Evolutionary conservation across 345 rosid species (phyloP).

Genomic region (Jatropha curcas): DNA sequence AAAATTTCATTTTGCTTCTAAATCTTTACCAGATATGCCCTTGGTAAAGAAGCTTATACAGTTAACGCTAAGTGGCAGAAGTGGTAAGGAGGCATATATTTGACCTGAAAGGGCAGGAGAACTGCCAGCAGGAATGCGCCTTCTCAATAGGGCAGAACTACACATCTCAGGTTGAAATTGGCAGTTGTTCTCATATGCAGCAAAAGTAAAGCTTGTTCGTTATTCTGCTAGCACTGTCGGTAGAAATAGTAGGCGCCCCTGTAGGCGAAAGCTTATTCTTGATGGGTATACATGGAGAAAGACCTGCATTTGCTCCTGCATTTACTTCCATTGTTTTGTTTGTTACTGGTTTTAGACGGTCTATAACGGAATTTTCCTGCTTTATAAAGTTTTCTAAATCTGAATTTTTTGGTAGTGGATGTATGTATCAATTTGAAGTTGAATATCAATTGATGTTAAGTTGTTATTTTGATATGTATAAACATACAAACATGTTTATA

Average conservation of each 20-base stretch:
- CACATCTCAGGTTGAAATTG: slow-evolving; percentile 34
- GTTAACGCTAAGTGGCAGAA: no score
- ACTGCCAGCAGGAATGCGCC: slow-evolving; percentile 24
- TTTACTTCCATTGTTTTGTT: neutral
- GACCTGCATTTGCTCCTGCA: neutral
- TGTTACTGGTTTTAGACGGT: neutral
- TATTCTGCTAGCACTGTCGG: no score
- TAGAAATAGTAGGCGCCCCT: no score
- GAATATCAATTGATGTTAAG: neutral
- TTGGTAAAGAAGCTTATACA: slow-evolving; percentile 32
- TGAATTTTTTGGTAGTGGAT: neutral
- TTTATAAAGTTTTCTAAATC: neutral
- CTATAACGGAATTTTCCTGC: no score
- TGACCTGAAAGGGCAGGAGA: slow-evolving; percentile 35
- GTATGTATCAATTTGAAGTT: neutral
- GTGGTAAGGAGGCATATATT: slow-evolving; percentile 29
- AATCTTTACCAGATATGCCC: slow-evolving; percentile 36
- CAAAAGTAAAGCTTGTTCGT: slow-evolving; percentile 48
- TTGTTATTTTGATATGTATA: no score
- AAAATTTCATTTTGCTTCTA: slow-evolving; percentile 38
- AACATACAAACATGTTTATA: no score
- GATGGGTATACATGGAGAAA: neutral
- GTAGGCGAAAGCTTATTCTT: no score
- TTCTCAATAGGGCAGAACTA: slow-evolving; percentile 38
- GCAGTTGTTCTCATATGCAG: slow-evolving; percentile 34